phyloP scores from a whole-genome alignment of 2,329 filamentous ascomycete genomes.

The Alternaria incomplexa region DNA sequence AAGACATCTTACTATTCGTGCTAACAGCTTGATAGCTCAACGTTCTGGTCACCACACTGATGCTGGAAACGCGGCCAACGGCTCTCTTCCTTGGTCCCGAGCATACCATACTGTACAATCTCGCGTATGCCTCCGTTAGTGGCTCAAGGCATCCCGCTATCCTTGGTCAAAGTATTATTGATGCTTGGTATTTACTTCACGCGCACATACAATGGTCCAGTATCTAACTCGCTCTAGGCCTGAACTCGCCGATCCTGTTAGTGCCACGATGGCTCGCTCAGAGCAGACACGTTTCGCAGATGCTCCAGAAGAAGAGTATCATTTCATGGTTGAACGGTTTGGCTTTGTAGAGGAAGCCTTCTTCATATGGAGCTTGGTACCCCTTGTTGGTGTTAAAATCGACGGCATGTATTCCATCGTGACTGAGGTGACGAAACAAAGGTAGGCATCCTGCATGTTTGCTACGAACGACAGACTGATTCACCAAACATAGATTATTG shows the following conservation, averaged over 20 bases:
- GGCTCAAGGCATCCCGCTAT: conserved; percentile 18
- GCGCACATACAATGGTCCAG: neutral
- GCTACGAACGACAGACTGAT: neutral
- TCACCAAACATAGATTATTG: conserved; percentile 1
- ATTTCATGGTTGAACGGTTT: conserved; percentile 19
- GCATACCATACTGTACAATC: conserved; percentile 19
- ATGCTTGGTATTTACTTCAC: conserved; percentile 13
- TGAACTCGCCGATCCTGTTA: conserved; percentile 10
- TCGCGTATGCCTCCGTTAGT: conserved; percentile 12
- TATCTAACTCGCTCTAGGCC: conserved; percentile 4
- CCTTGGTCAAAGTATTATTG: conserved; percentile 11
- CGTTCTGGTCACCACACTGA: conserved; percentile 12
- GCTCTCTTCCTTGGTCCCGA: conserved; percentile 21
- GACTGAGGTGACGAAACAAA: conserved; percentile 24
- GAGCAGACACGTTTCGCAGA: conserved; percentile 9
- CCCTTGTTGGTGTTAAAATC: conserved; percentile 11
- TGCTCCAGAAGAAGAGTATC: conserved; percentile 18
- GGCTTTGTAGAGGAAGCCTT: conserved; percentile 20
- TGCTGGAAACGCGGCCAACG: conserved; percentile 20
- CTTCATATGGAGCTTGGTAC: conserved; percentile 18
- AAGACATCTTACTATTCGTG: too few species aligned
- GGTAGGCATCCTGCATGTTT: neutral
- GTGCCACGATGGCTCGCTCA: conserved; percentile 9
- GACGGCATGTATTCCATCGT: conserved; percentile 22
- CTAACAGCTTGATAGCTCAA: neutral